Base-by-base conservation (phyloP, 2,329 filamentous ascomycete genomes). In the Hymenoscyphus linearis region DNA sequence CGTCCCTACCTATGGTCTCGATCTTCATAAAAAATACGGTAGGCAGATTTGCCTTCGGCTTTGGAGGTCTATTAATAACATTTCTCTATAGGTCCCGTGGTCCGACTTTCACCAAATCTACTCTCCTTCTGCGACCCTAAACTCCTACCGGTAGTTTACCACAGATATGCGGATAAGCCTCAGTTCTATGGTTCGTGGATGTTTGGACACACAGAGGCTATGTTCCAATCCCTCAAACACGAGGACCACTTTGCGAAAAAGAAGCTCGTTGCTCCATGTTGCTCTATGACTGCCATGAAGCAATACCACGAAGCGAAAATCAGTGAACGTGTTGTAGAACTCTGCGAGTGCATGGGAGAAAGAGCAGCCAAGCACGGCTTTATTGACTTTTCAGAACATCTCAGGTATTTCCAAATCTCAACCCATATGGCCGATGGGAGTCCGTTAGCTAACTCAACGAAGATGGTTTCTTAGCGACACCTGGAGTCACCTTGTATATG, bases 401-500 rank as follows among this genome's bases (percentile, higher is more conserved):
- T 31, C 31, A 31, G 31, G 31, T 31, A 31, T 9, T 31, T 31
- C 6, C 4, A 52, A 13, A 52, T 52, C 25, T 31, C 27, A 31
- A 31, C 31, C 31, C 31, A 31, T 31, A 31, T 9, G 10, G 10
- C 31, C 31, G 31, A 31, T 4, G 2, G 31, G 10, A 31, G 31
- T 31, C 6, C 31, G 31, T 31, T 31, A 31, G 31, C 31, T 31
- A 31, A 31, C 31, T 31, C 5, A 31, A 31, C 10, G 31, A 31
- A 53, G 50, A 53, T 53, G 25, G 50, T 53, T 53, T 53, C 50
- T 53, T 26, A 53, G 50, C 26, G 50, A 53, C 25, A 53, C 50
- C n/a, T 53, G n/a, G 50, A 53, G 50, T 53, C 50, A 53, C 25
- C n/a, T 53, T 53, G 50, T 53, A 3, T 53, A 53, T 25, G 50